Evolutionary conservation across 768 basidiomycete species (phyloP).

Genomic region (Tephrocybe sp.): DNA sequence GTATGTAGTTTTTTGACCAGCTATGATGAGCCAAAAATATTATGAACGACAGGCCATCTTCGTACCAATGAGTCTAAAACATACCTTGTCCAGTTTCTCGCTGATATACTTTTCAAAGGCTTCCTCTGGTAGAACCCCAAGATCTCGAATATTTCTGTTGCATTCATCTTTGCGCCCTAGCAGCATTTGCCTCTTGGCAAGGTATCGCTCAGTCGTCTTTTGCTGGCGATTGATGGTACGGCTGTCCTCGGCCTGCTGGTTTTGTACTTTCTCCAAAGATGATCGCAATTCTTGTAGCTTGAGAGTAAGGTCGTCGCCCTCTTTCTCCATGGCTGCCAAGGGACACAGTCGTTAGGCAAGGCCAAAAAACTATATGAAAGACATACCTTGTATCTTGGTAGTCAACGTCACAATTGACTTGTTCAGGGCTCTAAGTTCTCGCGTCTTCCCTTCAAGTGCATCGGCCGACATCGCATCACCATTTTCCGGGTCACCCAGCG

Average conservation of each 20-base stretch:
- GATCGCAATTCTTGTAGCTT: conserved; percentile 68
- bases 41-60: not conserved
- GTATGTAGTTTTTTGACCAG: conserved; percentile 90
- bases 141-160: conserved; percentile 91
- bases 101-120: conserved; percentile 94
- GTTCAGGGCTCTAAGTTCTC: conserved; percentile 71
- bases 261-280: conserved; percentile 73
- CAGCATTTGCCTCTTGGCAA: conserved; percentile 90
- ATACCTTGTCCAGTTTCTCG: conserved; percentile 84
- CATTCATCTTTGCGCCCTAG: conserved; percentile 87
- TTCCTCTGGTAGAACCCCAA: conserved; percentile 96
- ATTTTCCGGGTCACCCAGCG: conserved; percentile 60
- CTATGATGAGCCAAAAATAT: conserved; percentile 39
- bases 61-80: conserved; percentile 24
- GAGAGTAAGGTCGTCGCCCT: conserved; percentile 58
- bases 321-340: conserved; percentile 65
- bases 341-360: not conserved
- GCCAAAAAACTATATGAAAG: not conserved
- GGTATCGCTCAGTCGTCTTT: conserved; percentile 93
- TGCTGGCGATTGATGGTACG: conserved; percentile 88
- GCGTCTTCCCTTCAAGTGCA: conserved; percentile 64
- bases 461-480: conserved; percentile 59
- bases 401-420: conserved; percentile 64
- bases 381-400: conserved; percentile 60
- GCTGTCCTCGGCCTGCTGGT: conserved; percentile 83